Evolutionary conservation across 2,329 filamentous ascomycete genomes (phyloP).

Genomic region (Talaromyces pinophilus): DNA sequence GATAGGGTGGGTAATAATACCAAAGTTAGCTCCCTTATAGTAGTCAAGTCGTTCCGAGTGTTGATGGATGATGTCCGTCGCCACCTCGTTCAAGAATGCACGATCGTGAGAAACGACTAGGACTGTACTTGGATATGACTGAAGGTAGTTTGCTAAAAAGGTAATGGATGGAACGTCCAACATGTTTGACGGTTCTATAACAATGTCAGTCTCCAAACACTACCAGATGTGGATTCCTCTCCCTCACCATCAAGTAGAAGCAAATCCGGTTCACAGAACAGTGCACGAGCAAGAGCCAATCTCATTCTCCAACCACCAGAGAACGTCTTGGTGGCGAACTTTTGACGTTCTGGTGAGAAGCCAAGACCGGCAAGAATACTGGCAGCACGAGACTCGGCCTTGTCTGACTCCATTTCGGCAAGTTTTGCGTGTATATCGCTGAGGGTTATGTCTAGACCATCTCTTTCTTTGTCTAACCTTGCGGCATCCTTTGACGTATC

Average conservation of each 20-base stretch:
- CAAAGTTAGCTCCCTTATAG: slow-evolving; percentile 95
- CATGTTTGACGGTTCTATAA: slow-evolving; percentile 94
- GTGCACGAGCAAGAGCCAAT: slow-evolving; percentile 85
- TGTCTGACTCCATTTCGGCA: slow-evolving; percentile 98
- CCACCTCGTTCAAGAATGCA: slow-evolving; percentile 97
- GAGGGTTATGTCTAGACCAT: slow-evolving; percentile 85
- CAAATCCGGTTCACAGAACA: slow-evolving; percentile 97
- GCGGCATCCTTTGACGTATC: slow-evolving; percentile 90
- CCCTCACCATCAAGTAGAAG: slow-evolving; percentile 74
- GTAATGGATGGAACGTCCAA: slow-evolving; percentile 99
- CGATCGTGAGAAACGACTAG: slow-evolving; percentile 98
- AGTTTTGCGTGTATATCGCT: slow-evolving; percentile 90
- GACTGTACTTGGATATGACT: slow-evolving; percentile 89
- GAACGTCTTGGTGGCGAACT: slow-evolving; percentile 93
- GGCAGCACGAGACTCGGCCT: slow-evolving; percentile 90
- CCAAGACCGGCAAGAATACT: slow-evolving; percentile 96
- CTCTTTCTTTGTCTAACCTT: slow-evolving; percentile 80
- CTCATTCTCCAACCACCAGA: slow-evolving; percentile 99
- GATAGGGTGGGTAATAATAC: slow-evolving; percentile 34
- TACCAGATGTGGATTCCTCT: not conserved
- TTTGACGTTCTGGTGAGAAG: slow-evolving; percentile 90
- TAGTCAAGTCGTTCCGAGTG: slow-evolving; percentile 97
- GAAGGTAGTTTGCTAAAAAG: slow-evolving; percentile 94
- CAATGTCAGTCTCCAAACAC: slow-evolving; percentile 24
- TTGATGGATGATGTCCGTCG: slow-evolving; percentile 98